A percentile compares a stretch with the other conserved stretches of the same genome.
phyloP scores from a whole-genome alignment of 768 basidiomycete species.

The Podaxis sp. region DNA sequence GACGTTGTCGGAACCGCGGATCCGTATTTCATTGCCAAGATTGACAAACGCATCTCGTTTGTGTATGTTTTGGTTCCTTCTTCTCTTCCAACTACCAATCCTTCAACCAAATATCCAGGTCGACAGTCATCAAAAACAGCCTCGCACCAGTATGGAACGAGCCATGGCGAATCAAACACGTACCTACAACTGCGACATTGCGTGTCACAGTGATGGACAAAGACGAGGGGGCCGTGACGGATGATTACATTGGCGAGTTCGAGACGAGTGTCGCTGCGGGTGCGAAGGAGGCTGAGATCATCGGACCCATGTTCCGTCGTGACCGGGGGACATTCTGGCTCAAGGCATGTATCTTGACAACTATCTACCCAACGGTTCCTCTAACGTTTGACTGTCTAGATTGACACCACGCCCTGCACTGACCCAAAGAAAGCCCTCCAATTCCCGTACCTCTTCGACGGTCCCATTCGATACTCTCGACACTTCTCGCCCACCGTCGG shows the following conservation, averaged over 20 bases:
- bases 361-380: not conserved
- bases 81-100: not conserved
- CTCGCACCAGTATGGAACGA: constrained; percentile 75
- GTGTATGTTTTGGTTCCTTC: constrained; percentile 41
- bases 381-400: constrained; percentile 33
- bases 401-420: constrained; percentile 48
- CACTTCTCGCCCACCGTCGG: constrained; percentile 75
- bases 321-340: constrained; percentile 66
- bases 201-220: constrained; percentile 68
- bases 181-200: constrained; percentile 60
- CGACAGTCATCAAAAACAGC: constrained; percentile 58
- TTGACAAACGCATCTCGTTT: constrained; percentile 63
- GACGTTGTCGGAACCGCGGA: constrained; percentile 63
- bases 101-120: constrained; percentile 38
- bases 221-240: constrained; percentile 52
- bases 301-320: constrained; percentile 47
- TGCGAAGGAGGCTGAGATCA: constrained; percentile 62
- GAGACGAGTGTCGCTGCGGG: constrained; percentile 52
- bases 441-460: constrained; percentile 66
- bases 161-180: constrained; percentile 69
- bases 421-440: constrained; percentile 30
- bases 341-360: constrained; percentile 40
- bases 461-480: constrained; percentile 68
- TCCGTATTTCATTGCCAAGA: constrained; percentile 69
- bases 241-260: constrained; percentile 67